Evolutionary conservation across 305 asterid species (phyloP).

Genomic region (Ilex paraguariensis): DNA sequence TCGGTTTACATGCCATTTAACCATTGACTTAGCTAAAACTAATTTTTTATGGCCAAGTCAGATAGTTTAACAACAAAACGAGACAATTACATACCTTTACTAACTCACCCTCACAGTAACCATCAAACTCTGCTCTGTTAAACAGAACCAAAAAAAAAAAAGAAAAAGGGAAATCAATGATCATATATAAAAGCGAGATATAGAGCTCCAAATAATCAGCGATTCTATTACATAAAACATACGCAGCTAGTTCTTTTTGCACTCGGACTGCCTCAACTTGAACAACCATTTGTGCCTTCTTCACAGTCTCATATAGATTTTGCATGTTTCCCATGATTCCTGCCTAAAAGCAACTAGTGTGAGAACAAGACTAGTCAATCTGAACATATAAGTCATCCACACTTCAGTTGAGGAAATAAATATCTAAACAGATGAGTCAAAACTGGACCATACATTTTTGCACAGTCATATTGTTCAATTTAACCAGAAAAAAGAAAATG

Average conservation of each 20-base stretch:
- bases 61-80: background rate
- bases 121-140: slow-evolving; percentile 95
- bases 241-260: slow-evolving; percentile 94
- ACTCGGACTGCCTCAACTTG: slow-evolving; percentile 97
- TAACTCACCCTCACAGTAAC: slow-evolving; percentile 86
- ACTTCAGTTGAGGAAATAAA: no score
- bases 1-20: no score
- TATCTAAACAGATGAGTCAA: no score
- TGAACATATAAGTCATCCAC: background rate
- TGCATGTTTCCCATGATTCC: slow-evolving; percentile 97
- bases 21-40: no score
- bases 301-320: slow-evolving; percentile 86
- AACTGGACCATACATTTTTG: no score
- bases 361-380: slow-evolving; percentile 9
- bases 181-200: slow-evolving; percentile 4
- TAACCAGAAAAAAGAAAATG: no score
- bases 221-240: slow-evolving; percentile 15
- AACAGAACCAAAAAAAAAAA: slow-evolving; percentile 10
- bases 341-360: slow-evolving; percentile 46
- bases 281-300: slow-evolving; percentile 97
- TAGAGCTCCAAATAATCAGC: background rate
- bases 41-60: no score
- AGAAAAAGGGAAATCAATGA: slow-evolving; percentile 5
- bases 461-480: no score
- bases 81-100: slow-evolving; percentile 51